These are phyloP conservation scores for Pythium phragmiticola DNA, from an alignment of 352 stramenopile species.

Conservation along the genomic window DNA sequence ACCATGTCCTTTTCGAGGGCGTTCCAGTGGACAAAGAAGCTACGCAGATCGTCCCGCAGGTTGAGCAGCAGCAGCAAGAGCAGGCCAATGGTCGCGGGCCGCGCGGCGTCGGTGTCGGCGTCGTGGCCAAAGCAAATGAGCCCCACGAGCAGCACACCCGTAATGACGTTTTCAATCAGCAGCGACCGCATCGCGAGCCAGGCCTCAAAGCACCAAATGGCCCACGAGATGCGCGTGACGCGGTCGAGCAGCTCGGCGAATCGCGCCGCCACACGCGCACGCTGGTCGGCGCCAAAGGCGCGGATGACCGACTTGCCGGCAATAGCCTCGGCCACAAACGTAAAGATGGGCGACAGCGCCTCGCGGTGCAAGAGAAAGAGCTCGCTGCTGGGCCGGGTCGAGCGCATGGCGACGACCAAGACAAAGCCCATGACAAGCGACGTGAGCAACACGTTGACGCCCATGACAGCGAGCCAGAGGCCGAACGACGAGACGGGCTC, in stretches of 20 bases:
- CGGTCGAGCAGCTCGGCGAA: constrained; percentile 23
- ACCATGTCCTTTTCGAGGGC: constrained; percentile 28
- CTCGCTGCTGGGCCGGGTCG: constrained; percentile 34
- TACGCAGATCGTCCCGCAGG: constrained; percentile 26
- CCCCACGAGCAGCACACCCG: constrained; percentile 20
- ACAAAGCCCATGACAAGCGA: constrained; percentile 25
- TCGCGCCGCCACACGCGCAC: constrained; percentile 11
- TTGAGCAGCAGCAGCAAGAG: constrained; percentile 27
- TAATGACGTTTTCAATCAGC: constrained; percentile 35
- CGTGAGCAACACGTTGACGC: constrained; percentile 29
- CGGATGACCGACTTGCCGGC: constrained; percentile 24
- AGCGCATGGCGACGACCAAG: constrained; percentile 31
- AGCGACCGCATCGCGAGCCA: constrained; percentile 35
- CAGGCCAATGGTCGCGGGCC: constrained; percentile 29
- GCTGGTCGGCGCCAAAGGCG: constrained; percentile 25
- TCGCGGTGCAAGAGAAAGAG: constrained; percentile 40
- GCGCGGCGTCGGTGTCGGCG: constrained; percentile 14
- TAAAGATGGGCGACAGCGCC: constrained; percentile 29
- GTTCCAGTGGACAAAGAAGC: constrained; percentile 29
- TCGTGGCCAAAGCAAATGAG: constrained; percentile 30
- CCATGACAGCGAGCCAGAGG: constrained; percentile 32
- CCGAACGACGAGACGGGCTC: constrained; percentile 14
- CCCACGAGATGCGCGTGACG: constrained; percentile 24
- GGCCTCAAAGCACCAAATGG: constrained; percentile 38
- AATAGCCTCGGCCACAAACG: constrained; percentile 26